A percentile compares a stretch with the other conserved stretches of the same genome.
phyloP scores from a whole-genome alignment of 257 asterid species.

The Solanum clarkiae region DNA sequence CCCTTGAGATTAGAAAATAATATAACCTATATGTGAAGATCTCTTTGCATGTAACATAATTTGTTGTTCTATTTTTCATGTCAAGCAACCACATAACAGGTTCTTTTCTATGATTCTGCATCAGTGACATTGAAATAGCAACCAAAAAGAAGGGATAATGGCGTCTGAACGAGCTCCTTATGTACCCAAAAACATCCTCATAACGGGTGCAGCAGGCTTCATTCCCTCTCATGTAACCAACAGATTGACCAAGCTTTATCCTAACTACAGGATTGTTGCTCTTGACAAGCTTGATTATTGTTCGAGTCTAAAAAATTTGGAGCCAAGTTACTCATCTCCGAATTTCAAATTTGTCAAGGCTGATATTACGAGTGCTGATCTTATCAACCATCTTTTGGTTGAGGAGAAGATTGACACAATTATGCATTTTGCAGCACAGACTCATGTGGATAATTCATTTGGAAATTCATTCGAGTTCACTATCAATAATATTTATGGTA shows the following conservation, averaged over 20 bases:
- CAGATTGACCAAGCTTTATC: neutral
- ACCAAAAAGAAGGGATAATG: neutral
- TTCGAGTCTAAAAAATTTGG: neutral
- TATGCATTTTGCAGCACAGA: slow-evolving; percentile 11
- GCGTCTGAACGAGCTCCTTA: neutral
- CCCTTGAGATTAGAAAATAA: neutral
- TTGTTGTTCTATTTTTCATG: neutral
- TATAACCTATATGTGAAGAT: neutral
- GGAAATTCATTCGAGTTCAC: slow-evolving; percentile 6
- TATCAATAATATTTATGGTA: neutral
- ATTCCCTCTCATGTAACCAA: neutral
- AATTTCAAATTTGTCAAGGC: slow-evolving; percentile 1
- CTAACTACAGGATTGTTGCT: neutral
- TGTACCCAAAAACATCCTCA: neutral
- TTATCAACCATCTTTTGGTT: slow-evolving; percentile 1
- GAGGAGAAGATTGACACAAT: slow-evolving; percentile 2
- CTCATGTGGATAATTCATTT: slow-evolving; percentile 6
- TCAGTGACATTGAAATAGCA: neutral
- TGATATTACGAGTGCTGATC: slow-evolving; percentile 1
- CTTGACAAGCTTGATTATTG: slow-evolving; percentile 7
- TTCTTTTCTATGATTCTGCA: neutral
- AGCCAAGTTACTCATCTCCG: neutral
- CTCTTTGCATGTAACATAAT: neutral
- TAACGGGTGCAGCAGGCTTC: slow-evolving; percentile 1
- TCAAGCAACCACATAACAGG: neutral